Evolutionary conservation across 495 filamentous ascomycete species (phyloP).

Genomic region (Arthonia radiata): DNA sequence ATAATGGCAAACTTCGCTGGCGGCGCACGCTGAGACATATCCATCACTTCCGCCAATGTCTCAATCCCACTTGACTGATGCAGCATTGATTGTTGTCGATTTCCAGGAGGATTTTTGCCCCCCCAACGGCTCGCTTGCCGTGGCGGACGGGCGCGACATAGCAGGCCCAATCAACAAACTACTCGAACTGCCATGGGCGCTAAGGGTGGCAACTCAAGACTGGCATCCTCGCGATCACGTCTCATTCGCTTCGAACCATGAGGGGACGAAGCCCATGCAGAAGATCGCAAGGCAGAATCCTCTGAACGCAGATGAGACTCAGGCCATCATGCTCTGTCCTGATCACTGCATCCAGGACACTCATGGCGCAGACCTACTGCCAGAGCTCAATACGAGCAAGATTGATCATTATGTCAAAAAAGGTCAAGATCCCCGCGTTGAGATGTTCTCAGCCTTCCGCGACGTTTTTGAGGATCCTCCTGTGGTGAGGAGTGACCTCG

Average conservation of each 20-base stretch:
- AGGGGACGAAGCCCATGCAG: slow-evolving; percentile 40
- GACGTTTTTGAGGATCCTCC: slow-evolving; percentile 39
- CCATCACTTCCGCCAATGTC: too few relatives aligned
- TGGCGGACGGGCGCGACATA: slow-evolving; percentile 43
- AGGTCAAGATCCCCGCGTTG: slow-evolving; percentile 42
- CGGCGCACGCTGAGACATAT: too few relatives aligned
- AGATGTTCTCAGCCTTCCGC: slow-evolving; percentile 83
- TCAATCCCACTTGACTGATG: too few relatives aligned
- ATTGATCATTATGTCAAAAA: slow-evolving; percentile 51
- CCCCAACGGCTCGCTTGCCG: slow-evolving; percentile 62
- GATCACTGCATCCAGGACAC: slow-evolving; percentile 64
- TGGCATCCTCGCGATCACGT: slow-evolving; percentile 68
- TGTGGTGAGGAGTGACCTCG: slow-evolving; percentile 33
- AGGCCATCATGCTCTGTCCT: slow-evolving; percentile 61
- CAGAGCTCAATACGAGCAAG: slow-evolving; percentile 36
- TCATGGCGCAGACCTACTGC: slow-evolving; percentile 45
- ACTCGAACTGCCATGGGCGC: slow-evolving; percentile 41
- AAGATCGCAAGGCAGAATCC: slow-evolving; percentile 40
- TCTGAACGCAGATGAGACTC: slow-evolving; percentile 31
- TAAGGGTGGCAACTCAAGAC: slow-evolving; percentile 68
- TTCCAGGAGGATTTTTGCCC: slow-evolving; percentile 94
- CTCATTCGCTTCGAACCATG: slow-evolving; percentile 73
- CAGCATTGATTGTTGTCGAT: slow-evolving; percentile 56
- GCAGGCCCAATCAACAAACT: slow-evolving; percentile 49
- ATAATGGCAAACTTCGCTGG: too few relatives aligned